Percentiles rank a stretch among this genome's conserved stretches.
phyloP scores from a whole-genome alignment of 208 protist species.

The Sergeia podlipaevii region DNA sequence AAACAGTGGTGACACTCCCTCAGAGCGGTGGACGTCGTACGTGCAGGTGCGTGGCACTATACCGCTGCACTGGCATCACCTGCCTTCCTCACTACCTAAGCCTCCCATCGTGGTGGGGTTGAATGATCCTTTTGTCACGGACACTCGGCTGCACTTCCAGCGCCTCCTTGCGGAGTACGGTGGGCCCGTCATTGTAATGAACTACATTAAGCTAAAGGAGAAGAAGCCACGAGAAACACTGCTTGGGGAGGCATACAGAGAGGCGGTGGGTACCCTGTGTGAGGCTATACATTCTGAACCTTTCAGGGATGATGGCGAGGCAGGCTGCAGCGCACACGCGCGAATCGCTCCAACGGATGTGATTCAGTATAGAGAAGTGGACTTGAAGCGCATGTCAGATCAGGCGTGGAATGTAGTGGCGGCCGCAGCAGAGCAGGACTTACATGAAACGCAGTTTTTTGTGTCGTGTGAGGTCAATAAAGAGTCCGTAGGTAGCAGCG shows the following conservation, averaged over 20 bases:
- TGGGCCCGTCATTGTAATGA: constrained; percentile 88
- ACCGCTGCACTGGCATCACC: constrained; percentile 83
- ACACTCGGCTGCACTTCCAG: constrained; percentile 90
- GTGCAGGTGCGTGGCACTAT: constrained; percentile 87
- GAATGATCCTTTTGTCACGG: constrained; percentile 28
- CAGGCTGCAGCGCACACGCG: neutral
- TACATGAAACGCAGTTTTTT: constrained; percentile 50
- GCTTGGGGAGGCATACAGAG: constrained; percentile 68
- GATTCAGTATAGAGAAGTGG: constrained; percentile 77
- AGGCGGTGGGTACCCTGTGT: constrained; percentile 63
- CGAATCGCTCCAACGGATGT: constrained; percentile 11
- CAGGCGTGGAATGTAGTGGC: constrained; percentile 74
- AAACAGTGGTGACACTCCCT: no score
- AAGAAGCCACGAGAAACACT: constrained; percentile 82
- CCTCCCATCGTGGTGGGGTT: constrained; percentile 76
- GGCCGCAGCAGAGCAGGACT: constrained; percentile 38
- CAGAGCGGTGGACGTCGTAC: constrained; percentile 52
- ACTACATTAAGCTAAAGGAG: constrained; percentile 90
- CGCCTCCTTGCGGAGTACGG: constrained; percentile 90
- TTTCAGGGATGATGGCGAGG: neutral
- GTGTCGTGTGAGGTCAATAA: constrained; percentile 14
- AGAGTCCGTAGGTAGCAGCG: neutral
- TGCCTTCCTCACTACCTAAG: constrained; percentile 62
- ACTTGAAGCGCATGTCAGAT: constrained; percentile 66
- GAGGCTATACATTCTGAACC: neutral